Evolutionary conservation across 495 filamentous ascomycete species (phyloP).

Genomic region (Cercophora scortea): DNA sequence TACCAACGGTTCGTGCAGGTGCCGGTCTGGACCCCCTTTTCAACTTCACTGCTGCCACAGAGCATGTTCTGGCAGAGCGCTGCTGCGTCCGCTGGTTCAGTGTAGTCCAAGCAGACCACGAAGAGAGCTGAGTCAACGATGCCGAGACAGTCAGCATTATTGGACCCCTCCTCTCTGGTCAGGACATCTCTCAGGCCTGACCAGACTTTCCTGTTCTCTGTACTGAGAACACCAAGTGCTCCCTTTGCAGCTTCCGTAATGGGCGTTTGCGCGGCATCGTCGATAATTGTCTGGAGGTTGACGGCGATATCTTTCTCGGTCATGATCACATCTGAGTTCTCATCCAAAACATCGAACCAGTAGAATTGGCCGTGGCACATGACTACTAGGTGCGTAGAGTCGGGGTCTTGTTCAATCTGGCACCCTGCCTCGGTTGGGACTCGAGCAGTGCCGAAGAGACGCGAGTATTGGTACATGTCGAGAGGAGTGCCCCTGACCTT

Average conservation of each 20-base stretch:
- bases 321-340: slow-evolving; percentile 94
- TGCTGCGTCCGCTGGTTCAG: slow-evolving; percentile 68
- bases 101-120: slow-evolving; percentile 85
- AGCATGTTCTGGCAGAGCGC: slow-evolving; percentile 97
- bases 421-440: slow-evolving; percentile 94
- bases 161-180: slow-evolving; percentile 75
- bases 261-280: slow-evolving; percentile 80
- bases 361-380: slow-evolving; percentile 96
- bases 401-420: slow-evolving; percentile 87
- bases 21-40: slow-evolving; percentile 89
- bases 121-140: slow-evolving; percentile 95
- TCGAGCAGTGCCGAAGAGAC: slow-evolving; percentile 90
- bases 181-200: slow-evolving; percentile 84
- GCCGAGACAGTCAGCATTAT: slow-evolving; percentile 88
- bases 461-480: slow-evolving; percentile 97
- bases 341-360: slow-evolving; percentile 96
- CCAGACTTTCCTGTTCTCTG: slow-evolving; percentile 95
- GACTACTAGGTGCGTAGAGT: slow-evolving; percentile 86
- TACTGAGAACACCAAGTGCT: slow-evolving; percentile 86
- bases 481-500: slow-evolving; percentile 73
- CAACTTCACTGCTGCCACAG: slow-evolving; percentile 85
- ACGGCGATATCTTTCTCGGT: slow-evolving; percentile 88
- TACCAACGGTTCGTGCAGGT: slow-evolving; percentile 99
- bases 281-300: slow-evolving; percentile 86
- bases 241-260: slow-evolving; percentile 93